Evolutionary conservation across 192 early-diverging fungal genomes (phyloP).

Genomic region (Borealophlyctis nickersoniae): DNA sequence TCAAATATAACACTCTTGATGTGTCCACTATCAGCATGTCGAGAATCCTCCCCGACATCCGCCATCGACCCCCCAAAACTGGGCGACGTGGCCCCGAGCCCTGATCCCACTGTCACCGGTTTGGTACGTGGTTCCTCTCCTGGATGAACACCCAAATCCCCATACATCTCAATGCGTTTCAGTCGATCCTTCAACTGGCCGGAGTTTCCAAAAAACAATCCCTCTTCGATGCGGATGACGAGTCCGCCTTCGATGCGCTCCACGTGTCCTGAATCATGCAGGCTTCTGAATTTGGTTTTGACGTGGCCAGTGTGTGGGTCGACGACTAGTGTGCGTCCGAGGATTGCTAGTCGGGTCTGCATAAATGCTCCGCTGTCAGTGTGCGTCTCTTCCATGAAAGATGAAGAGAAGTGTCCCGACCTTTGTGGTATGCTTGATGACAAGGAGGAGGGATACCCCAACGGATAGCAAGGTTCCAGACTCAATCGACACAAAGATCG

Average conservation of each 20-base stretch:
- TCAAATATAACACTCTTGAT: conserved; percentile 86
- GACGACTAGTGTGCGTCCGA: conserved; percentile 40
- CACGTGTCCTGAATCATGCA: conserved; percentile 40
- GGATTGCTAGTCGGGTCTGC: conserved; percentile 45
- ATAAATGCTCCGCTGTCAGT: conserved; percentile 35
- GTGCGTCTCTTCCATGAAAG: neutral
- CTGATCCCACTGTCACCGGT: neutral
- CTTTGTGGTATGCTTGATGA: conserved; percentile 86
- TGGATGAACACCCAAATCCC: conserved; percentile 92
- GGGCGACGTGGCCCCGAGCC: neutral
- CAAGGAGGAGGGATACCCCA: conserved; percentile 80
- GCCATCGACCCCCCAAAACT: neutral
- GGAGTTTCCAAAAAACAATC: conserved; percentile 95
- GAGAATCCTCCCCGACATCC: neutral
- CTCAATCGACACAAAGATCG: conserved; percentile 87
- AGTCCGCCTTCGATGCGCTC: conserved; percentile 81
- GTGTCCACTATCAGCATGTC: conserved; percentile 24
- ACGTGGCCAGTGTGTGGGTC: conserved; percentile 36
- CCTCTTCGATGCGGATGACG: conserved; percentile 88
- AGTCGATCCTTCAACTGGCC: conserved; percentile 94
- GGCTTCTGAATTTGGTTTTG: conserved; percentile 69
- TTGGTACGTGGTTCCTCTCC: conserved; percentile 71
- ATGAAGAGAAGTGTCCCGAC: conserved; percentile 34
- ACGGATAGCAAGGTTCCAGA: conserved; percentile 91
- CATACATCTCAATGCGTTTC: conserved; percentile 88